phyloP scores from a whole-genome alignment of 176 grass and related monocot species.

The Miscanthus lutarioriparius region DNA sequence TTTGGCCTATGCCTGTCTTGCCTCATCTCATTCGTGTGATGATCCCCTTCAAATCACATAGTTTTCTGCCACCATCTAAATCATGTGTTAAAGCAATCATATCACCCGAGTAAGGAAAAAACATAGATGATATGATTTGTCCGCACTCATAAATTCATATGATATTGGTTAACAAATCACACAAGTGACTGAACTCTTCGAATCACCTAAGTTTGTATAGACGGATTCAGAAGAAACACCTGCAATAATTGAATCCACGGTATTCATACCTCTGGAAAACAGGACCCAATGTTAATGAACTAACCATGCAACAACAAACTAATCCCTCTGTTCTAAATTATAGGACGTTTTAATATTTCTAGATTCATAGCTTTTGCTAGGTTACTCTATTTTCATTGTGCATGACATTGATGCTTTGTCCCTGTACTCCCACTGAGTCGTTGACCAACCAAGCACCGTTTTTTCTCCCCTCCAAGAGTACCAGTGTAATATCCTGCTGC shows the following conservation, averaged over 20 bases:
- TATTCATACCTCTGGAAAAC: not conserved
- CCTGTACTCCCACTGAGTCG: not conserved
- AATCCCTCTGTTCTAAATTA: not conserved
- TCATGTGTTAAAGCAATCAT: not conserved
- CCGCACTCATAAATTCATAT: not conserved
- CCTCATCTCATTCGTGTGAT: no score
- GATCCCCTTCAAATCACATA: not conserved
- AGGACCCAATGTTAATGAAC: not conserved
- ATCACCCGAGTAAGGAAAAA: not conserved
- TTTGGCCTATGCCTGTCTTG: no score
- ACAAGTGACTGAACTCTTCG: no score
- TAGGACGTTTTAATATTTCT: no score
- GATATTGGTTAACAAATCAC: not conserved
- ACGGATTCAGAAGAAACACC: no score
- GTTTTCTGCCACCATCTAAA: not conserved
- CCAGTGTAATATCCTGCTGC: not conserved
- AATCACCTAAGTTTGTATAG: no score
- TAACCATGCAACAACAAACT: not conserved
- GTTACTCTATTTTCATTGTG: not conserved
- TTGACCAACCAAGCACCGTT: not conserved
- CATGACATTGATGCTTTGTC: not conserved
- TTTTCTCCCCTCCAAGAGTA: not conserved
- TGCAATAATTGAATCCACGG: no score
- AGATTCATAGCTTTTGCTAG: no score
- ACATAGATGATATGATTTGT: not conserved